Evolutionary conservation across 164 flowering plant species (phyloP), one percentile per base, ranked within the genome.

Genomic region (Vitis rupestris): DNA sequence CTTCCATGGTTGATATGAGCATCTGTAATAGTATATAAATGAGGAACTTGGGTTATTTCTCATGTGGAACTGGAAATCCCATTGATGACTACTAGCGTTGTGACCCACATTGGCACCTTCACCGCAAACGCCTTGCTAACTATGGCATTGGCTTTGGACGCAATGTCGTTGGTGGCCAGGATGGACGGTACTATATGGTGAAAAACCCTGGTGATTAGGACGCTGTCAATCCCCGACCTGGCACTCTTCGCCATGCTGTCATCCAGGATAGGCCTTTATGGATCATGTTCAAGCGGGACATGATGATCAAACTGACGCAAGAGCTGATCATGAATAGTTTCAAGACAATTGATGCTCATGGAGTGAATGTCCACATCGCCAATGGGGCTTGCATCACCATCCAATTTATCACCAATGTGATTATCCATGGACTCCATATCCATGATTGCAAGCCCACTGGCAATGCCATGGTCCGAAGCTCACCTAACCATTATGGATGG

Each of bases 1-100:
- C 84, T 49, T 55, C 85, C 2, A 75, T 79, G 82, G 88, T 88
- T 61, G 80, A 83, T 30, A 77, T 77, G 90, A 19, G 19, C 19
- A 19, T 19, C 1, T 11, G 88, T 65, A 96, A 96, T 76, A 96
- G 95, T 58, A 90, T 96, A 60, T 93, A 19, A 19, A 19, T 19
- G 23, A 19, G 23, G 23, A 19, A 19, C 23, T 1, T 19, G 23
- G 23, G 23, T 19, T 19, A 19, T 19, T 19, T 19, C 1, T 19
- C 23, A 19, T 19, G 23, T 19, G 23, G 23, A 19, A 1, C 1
- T 19, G 23, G 23, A 19, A 19, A 19, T 19, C 23, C 23, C 23
- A 19, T 19, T 17, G 77, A 74, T 47, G 77, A 74, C 61, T 74
- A 70, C 65, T 74, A 73, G 77, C 63, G 69, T 10, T 72, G 74